Evolutionary conservation across 148 eudicot genomes (phyloP).

Genomic region (Euryodendron excelsum): DNA sequence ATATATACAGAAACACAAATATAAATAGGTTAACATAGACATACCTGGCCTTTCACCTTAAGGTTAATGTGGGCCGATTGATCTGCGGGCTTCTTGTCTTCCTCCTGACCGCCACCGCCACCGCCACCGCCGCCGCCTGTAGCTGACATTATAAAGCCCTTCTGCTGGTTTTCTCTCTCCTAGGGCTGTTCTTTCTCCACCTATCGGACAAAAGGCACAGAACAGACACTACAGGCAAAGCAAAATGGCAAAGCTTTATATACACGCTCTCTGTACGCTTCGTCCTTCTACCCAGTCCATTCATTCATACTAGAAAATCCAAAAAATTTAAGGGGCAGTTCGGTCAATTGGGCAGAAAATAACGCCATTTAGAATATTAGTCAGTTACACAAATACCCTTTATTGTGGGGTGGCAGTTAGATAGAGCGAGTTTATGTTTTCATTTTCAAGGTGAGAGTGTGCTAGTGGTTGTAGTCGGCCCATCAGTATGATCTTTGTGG

Average conservation of each 20-base stretch:
- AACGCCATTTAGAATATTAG: too few species aligned
- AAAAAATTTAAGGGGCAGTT: too few species aligned
- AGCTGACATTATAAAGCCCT: neutral
- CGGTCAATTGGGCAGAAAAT: too few species aligned
- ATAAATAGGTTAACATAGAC: too few species aligned
- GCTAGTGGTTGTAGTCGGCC: too few species aligned
- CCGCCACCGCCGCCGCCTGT: neutral
- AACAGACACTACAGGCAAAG: neutral
- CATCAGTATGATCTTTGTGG: too few species aligned
- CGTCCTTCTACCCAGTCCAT: neutral
- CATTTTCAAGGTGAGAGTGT: too few species aligned
- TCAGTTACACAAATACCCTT: too few species aligned
- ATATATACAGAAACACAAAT: neutral
- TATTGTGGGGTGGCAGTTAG: too few species aligned
- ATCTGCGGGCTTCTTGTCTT: neutral
- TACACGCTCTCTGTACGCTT: neutral
- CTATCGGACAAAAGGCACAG: neutral
- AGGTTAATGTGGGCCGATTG: neutral
- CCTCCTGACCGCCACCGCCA: neutral
- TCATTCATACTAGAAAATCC: neutral
- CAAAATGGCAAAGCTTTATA: neutral
- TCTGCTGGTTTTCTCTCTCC: neutral
- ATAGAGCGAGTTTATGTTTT: too few species aligned
- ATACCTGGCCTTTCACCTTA: slow-evolving; percentile 1
- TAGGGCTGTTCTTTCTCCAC: neutral